Percentiles rank a stretch among this genome's conserved stretches.
Conservation (phyloP, 2,329 filamentous ascomycete species). For the Parastagonospora nodorum region DNA sequence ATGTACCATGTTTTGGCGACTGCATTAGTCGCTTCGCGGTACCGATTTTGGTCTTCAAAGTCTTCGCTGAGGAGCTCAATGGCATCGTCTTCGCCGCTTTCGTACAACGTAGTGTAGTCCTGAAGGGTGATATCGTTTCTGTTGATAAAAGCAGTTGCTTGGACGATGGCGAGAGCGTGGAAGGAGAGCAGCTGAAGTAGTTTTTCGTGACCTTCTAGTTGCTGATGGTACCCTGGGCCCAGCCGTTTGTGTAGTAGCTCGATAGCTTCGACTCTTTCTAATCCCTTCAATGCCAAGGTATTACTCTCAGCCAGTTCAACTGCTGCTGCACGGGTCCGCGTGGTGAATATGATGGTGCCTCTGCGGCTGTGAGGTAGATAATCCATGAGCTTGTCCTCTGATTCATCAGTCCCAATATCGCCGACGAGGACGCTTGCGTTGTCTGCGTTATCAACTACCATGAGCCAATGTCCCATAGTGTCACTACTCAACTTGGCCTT, state of each 20-base stretch:
- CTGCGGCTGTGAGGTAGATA: slow-evolving; percentile 38
- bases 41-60: slow-evolving; percentile 41
- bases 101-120: slow-evolving; percentile 12
- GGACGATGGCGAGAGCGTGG: slow-evolving; percentile 1
- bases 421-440: slow-evolving; percentile 41
- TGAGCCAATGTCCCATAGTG: slow-evolving; percentile 43
- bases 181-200: slow-evolving; percentile 32
- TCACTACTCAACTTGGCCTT: slow-evolving; percentile 38
- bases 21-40: slow-evolving; percentile 35
- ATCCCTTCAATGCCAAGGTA: slow-evolving; percentile 22
- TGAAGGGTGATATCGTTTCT: slow-evolving; percentile 14
- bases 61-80: slow-evolving; percentile 37
- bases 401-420: too few relatives aligned
- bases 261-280: slow-evolving; percentile 12
- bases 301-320: slow-evolving; percentile 10
- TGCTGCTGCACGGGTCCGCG: slow-evolving; percentile 3
- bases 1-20: slow-evolving; percentile 44
- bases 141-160: slow-evolving; percentile 31
- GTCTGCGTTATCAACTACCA: slow-evolving; percentile 55
- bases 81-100: slow-evolving; percentile 27
- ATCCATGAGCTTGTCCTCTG: slow-evolving; percentile 24
- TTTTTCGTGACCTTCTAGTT: slow-evolving; percentile 4
- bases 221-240: neutral
- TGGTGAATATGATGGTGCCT: slow-evolving; percentile 42
- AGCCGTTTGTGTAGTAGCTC: slow-evolving; percentile 6